These are phyloP conservation scores for Alternaria sp. DNA, from an alignment of 2,329 filamentous ascomycete genomes.

Conservation along the genomic window DNA sequence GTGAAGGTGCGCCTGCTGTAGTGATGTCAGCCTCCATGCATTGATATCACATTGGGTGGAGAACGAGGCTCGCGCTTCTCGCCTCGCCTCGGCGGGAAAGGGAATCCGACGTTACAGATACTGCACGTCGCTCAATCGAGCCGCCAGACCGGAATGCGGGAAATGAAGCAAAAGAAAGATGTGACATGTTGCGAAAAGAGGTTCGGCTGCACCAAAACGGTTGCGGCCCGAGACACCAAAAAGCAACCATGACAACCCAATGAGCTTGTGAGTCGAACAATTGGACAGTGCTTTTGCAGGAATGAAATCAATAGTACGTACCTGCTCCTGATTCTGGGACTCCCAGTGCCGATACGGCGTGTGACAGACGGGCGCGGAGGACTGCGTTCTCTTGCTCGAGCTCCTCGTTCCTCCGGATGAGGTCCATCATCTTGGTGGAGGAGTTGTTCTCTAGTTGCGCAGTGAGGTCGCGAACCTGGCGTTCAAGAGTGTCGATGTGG, in stretches of 20 bases:
- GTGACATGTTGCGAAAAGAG: slow-evolving; percentile 24
- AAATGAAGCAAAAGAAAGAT: slow-evolving; percentile 18
- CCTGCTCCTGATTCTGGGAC: slow-evolving; percentile 46
- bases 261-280: slow-evolving; percentile 26
- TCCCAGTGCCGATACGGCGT: slow-evolving; percentile 50
- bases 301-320: slow-evolving; percentile 37
- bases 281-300: slow-evolving; percentile 31
- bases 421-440: slow-evolving; percentile 56
- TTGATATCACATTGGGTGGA: slow-evolving; percentile 25
- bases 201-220: slow-evolving; percentile 33
- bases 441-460: slow-evolving; percentile 55
- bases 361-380: slow-evolving; percentile 57
- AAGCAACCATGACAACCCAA: slow-evolving; percentile 31
- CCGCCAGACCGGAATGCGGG: slow-evolving; percentile 15
- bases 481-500: slow-evolving; percentile 64
- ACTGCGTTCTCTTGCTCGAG: slow-evolving; percentile 63
- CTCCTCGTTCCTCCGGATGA: slow-evolving; percentile 61
- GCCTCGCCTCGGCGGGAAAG: slow-evolving; percentile 12
- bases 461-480: slow-evolving; percentile 60
- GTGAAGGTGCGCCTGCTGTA: slow-evolving; percentile 44
- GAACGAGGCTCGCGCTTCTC: slow-evolving; percentile 8
- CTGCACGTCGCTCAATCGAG: slow-evolving; percentile 36
- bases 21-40: slow-evolving; percentile 27
- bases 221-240: slow-evolving; percentile 33
- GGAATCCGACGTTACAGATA: slow-evolving; percentile 24